These are phyloP conservation scores for Houttuynia cordata DNA, from an alignment of 164 flowering plant genomes.

Conservation along the genomic window DNA sequence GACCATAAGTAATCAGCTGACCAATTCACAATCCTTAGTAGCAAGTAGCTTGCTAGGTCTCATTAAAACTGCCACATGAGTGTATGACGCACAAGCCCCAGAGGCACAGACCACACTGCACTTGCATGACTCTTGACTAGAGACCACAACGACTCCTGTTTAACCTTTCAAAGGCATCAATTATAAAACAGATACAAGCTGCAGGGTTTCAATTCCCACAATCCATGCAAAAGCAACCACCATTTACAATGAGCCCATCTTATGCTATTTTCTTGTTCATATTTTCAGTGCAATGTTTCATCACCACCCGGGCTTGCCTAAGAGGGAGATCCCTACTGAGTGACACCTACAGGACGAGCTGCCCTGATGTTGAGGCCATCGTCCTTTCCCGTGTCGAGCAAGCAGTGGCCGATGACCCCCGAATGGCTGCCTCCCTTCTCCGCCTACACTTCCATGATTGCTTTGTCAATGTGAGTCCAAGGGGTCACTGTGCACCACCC, in stretches of 20 bases:
- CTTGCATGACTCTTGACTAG: conserved; percentile 25
- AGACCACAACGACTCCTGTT: conserved; percentile 45
- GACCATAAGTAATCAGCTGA: too few species aligned
- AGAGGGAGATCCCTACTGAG: conserved; percentile 13
- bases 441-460: conserved; percentile 84
- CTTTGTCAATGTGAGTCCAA: conserved; percentile 51
- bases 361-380: conserved; percentile 61
- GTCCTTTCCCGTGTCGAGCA: conserved; percentile 39
- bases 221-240: not conserved
- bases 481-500: not conserved
- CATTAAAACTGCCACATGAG: too few species aligned
- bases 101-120: too few species aligned
- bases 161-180: not conserved
- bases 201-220: not conserved
- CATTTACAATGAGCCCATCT: not conserved
- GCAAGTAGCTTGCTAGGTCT: too few species aligned
- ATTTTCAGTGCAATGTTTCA: not conserved
- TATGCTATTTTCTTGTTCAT: not conserved
- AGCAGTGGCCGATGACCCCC: conserved; percentile 40
- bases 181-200: too few species aligned
- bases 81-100: too few species aligned
- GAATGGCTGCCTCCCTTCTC: conserved; percentile 77
- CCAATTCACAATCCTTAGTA: too few species aligned
- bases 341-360: conserved; percentile 24
- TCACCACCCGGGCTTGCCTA: conserved; percentile 22